Evolutionary conservation across 1,139 yeast species (phyloP), one percentile per base, ranked within the genome.

Genomic region (Kazachstania sp.): DNA sequence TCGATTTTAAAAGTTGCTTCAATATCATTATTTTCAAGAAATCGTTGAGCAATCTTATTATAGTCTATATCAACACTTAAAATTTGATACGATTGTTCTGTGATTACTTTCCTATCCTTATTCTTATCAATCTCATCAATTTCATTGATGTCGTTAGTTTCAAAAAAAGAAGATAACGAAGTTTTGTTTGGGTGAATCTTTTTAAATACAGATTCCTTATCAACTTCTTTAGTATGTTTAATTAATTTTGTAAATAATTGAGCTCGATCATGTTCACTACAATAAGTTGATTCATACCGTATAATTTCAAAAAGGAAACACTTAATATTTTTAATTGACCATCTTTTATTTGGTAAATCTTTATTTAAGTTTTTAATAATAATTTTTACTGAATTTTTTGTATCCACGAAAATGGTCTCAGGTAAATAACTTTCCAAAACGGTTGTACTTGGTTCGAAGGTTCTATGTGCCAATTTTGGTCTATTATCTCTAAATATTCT

Each of bases 1-100:
- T 40, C 37, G 8, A 40, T 13, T 32, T 40, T 40, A 20, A 40
- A 40, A n/a, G 36, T 20, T 9, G 37, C 37, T 23, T 40, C 37
- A 23, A 40, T 32, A 20, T 40, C 37, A 15, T 40, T 40, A 20
- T 40, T 40, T 23, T 40, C 43, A 18, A 30, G 19, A 18, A 29
- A 39, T 4, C 23, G 2, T 30, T 13, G 18, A 8, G 36, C 9
- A 19, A 39, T 39, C 9, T 26, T 18, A 11, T 30, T 30, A 18
- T 16, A 18, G 13, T 36, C 40, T 6, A 37, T 18, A 18, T 19
- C 32, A 8, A 30, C 23, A n/a, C n/a, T 29, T 6, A 19, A 16
- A 15, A 39, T 30, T 28, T 19, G 42, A 28, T 39, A 39, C 2
- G 34, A 23, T 28, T 29, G 32, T 26, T 39, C 42, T 15, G 42